Evolutionary conservation across 2,329 filamentous ascomycete species (phyloP), one percentile per base, ranked within the genome.

Genomic region (Alternaria viburni): DNA sequence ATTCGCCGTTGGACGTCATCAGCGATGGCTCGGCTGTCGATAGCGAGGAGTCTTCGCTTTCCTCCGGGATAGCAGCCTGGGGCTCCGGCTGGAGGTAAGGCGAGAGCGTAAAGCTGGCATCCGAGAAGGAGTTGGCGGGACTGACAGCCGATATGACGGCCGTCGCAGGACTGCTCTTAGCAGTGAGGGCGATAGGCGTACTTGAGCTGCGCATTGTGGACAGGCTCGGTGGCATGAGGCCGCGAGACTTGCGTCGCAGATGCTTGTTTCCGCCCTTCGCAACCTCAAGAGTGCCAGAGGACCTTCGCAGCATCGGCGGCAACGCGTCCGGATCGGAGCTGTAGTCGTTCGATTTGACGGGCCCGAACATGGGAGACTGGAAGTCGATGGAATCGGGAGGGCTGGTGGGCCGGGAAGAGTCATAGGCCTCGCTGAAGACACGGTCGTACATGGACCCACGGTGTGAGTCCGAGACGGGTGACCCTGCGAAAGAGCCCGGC

Each of bases 381-480:
- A 80, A 74, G 45, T 81, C 81, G 57, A 89, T 90, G 1, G 93
- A 97, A 15, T 91, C 90, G 11, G 77, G 77, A 0, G 96, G 95
- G 41, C 94, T 97, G 1, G 89, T 90, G 1, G 94, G 92, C 51
- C 90, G 86, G 11, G 92, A 93, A 4, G 87, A 90, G 55, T 92
- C 90, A 17, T 84, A 83, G 6, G 78, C 83, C 49, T 85, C 86
- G 66, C 85, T 86, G 68, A 91, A 88, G 11, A 87, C 82, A 30
- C 88, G 86, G 77, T 97, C 95, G 72, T 97, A 97, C 50, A 97
- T 83, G 0, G 92, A 89, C 12, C 87, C 93, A 17, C 90, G 88
- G 66, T 83, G 79, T 3, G 89, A 89, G 28, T 88, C 89, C 2
- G 93, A 96, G 47, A 86, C 87, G 0, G 96, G 94, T 5, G 95